A percentile compares a stretch with the other conserved stretches of the same genome.
These are phyloP conservation scores for Metschnikowia orientalis DNA, from an alignment of 805 yeast species.

Conservation along the genomic window DNA sequence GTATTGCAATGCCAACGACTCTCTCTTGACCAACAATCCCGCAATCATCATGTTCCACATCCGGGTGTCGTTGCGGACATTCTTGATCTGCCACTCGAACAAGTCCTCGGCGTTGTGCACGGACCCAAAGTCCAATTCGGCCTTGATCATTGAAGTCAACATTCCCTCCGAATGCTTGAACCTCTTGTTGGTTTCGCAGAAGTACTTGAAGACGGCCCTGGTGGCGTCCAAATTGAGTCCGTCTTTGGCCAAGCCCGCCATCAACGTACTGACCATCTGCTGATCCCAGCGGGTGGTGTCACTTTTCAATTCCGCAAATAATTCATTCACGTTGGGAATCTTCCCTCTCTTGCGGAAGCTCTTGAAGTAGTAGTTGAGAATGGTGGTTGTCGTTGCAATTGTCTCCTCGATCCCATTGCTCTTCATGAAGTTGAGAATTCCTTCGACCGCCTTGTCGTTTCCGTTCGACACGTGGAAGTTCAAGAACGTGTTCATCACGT, in stretches of 20 bases:
- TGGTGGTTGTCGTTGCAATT: conserved; percentile 57
- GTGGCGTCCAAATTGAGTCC: conserved; percentile 50
- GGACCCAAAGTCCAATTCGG: conserved; percentile 42
- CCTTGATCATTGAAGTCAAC: conserved; percentile 44
- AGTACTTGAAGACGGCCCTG: conserved; percentile 41
- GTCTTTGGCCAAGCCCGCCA: conserved; percentile 49
- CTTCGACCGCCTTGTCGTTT: conserved; percentile 46
- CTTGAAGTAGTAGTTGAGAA: conserved; percentile 53
- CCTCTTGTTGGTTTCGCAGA: conserved; percentile 30
- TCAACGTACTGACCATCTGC: conserved; percentile 47
- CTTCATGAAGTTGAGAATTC: conserved; percentile 44
- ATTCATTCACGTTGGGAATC: conserved; percentile 35
- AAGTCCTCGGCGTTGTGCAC: conserved; percentile 27
- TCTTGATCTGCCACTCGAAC: conserved; percentile 31
- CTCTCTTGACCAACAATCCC: conserved; percentile 27
- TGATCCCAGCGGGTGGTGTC: conserved; percentile 35
- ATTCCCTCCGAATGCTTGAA: conserved; percentile 28
- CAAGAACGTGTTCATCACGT: conserved; percentile 52
- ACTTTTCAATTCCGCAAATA: conserved; percentile 40
- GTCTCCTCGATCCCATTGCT: conserved; percentile 46
- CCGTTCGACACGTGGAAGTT: conserved; percentile 35
- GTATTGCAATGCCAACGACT: conserved; percentile 39
- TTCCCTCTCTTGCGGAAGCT: conserved; percentile 39
- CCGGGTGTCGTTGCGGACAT: conserved; percentile 34
- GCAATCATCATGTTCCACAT: conserved; percentile 40